Evolutionary conservation across 2,329 filamentous ascomycete genomes (phyloP), one percentile per base, ranked within the genome.

Genomic region (Hirsutella thompsonii): DNA sequence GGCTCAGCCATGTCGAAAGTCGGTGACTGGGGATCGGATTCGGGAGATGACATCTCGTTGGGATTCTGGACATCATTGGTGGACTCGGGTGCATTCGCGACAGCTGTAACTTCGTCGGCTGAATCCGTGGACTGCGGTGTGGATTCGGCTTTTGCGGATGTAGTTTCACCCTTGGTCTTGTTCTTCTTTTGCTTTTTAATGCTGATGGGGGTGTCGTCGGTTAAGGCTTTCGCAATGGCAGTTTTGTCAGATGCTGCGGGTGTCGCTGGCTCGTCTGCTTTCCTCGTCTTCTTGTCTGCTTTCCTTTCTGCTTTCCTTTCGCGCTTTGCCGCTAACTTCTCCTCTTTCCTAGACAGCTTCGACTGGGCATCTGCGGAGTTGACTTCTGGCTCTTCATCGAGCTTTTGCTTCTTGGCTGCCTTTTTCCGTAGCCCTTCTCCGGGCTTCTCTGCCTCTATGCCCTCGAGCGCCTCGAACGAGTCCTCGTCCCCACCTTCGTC

Each of bases 361-460:
- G 28, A 50, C 73, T 74, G 50, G 69, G 73, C 46, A 69, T 65
- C 47, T 69, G 69, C n/a, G 54, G 32, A 4, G 32, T 16, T 34
- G 3, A 9, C 13, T 51, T 46, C 4, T 55, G 47, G 52, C 52
- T 47, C 32, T 16, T 53, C 49, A 2, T 52, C 45, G 28, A 55
- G 46, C 52, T 67, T 68, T 46, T 68, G 66, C 59, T 81, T 82
- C 54, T 79, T 75, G 50, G 63, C 50, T 33, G 53, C 51, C 42
- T 61, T 60, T 40, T 63, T 65, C 55, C 67, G 81, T 46, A 84
- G 55, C 2, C 80, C 81, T 56, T 87, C 72, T 35, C 71, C 68
- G 2, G 82, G 82, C 48, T 68, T 65, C 58, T 82, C 78, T 41
- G 63, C 63, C 45, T 76, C 71, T 36, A 80, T 65, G 10, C 74